Base-by-base conservation (phyloP, 345 rosid genomes). In the Melastoma malabathricum region DNA sequence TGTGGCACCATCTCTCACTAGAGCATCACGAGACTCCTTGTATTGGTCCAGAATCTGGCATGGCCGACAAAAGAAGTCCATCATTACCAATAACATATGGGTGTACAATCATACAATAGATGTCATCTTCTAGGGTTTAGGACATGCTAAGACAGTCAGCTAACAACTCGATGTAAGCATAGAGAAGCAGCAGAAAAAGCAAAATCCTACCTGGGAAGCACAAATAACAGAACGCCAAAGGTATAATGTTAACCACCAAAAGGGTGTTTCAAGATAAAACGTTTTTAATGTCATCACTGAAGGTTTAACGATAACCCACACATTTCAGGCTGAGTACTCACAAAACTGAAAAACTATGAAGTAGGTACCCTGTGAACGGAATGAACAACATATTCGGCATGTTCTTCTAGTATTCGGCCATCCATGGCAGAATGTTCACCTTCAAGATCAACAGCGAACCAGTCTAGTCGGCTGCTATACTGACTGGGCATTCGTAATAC, bases 341-440 rank as follows among this genome's bases (percentile, higher is more conserved):
- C n/a, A 60, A 29, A 47, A 54, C 46, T 56, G 62, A 52, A 59
- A 59, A n/a, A 54, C n/a, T 20, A 60, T 27, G 53, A 50, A 66
- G 74, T 47, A 16, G 48, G 61, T 81, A 92, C 98, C 97, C 79
- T 74, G 60, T 92, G 88, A 63, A 92, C 82, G 74, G 98, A 95
- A 75, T 92, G 75, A 15, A 92, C 95, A 64, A 92, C 98, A 79
- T 87, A 92, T 75, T 92, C 97, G 38, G 94, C 64, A 71, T 92
- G 98, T 61, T 92, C 97, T 75, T 92, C 86, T 55, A 92, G 93
- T 65, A 92, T 84, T 63, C 64, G 90, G 61, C 90, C 95, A 75
- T 87, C 98, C 98, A 92, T 92, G 59, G 98, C 98, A 62, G 98
- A 92, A 76, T 84, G 95, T 76, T 92, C 98, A 68, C 97, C 98